A percentile compares a stretch with the other conserved stretches of the same genome.
Conservation (phyloP, 306 rosid species). For the Cicer bijugum region DNA sequence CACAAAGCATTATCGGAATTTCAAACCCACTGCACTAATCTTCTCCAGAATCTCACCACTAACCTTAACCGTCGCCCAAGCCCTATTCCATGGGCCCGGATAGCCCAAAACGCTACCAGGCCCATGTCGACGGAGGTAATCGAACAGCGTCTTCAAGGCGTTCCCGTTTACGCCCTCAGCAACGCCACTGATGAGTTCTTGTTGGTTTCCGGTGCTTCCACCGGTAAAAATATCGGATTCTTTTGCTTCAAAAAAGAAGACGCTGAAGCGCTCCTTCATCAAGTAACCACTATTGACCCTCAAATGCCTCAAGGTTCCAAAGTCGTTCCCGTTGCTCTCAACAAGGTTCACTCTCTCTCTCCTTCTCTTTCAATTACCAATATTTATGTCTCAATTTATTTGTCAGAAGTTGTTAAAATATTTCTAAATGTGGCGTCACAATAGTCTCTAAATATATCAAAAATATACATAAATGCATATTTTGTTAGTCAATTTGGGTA, state of each 20-base stretch:
- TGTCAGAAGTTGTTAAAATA: too few species aligned
- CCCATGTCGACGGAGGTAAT: slow-evolving; percentile 68
- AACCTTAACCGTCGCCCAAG: neutral
- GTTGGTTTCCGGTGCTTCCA: slow-evolving; percentile 74
- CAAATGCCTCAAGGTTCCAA: slow-evolving; percentile 65
- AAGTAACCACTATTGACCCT: slow-evolving; percentile 68
- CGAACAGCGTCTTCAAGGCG: slow-evolving; percentile 80
- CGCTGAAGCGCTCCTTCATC: slow-evolving; percentile 76
- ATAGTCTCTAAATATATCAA: too few species aligned
- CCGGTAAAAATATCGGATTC: slow-evolving; percentile 68
- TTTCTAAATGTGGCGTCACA: too few species aligned
- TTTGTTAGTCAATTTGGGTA: too few species aligned
- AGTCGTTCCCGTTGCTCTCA: slow-evolving; percentile 87
- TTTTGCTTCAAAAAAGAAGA: slow-evolving; percentile 89
- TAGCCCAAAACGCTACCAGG: slow-evolving; percentile 41
- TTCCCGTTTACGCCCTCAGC: slow-evolving; percentile 92
- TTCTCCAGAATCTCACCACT: slow-evolving; percentile 24
- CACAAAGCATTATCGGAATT: slow-evolving; percentile 40
- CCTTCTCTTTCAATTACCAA: neutral
- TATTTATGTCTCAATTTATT: too few species aligned
- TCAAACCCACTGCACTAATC: slow-evolving; percentile 9
- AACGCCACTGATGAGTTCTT: slow-evolving; percentile 80
- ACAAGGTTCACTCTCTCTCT: slow-evolving; percentile 56
- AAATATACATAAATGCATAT: too few species aligned
- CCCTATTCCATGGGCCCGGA: slow-evolving; percentile 61